Percentiles rank a stretch among this genome's conserved stretches.
These are phyloP conservation scores for Venturia effusa DNA, from an alignment of 2,329 filamentous ascomycete genomes.

Conservation along the genomic window DNA sequence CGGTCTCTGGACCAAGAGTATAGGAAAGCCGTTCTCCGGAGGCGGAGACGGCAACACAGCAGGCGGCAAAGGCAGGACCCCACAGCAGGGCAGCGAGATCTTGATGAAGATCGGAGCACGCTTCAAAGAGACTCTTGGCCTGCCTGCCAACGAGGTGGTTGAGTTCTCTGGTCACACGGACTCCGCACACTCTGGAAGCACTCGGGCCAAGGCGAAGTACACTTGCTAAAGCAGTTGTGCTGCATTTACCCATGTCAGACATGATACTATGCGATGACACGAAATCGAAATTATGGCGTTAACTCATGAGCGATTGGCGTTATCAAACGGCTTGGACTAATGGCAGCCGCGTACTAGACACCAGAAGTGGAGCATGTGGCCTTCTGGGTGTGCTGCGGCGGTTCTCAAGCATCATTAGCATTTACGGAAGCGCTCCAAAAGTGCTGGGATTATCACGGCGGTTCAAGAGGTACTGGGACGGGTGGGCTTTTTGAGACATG, in stretches of 20 bases:
- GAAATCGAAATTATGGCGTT: background rate
- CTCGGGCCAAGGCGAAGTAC: slow-evolving; percentile 86
- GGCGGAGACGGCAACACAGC: slow-evolving; percentile 64
- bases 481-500: background rate
- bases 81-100: slow-evolving; percentile 76
- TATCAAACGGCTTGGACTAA: background rate
- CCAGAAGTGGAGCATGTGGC: slow-evolving; percentile 10
- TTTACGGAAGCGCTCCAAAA: slow-evolving; percentile 6
- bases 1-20: slow-evolving; percentile 92
- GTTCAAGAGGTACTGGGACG: background rate
- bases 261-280: background rate
- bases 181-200: slow-evolving; percentile 83
- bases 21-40: slow-evolving; percentile 70
- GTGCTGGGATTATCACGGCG: slow-evolving; percentile 1
- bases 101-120: slow-evolving; percentile 73
- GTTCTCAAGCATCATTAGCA: background rate
- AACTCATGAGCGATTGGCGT: background rate
- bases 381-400: slow-evolving; percentile 1
- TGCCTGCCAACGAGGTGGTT: slow-evolving; percentile 65
- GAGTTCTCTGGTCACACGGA: slow-evolving; percentile 98
- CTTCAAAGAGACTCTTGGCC: slow-evolving; percentile 86
- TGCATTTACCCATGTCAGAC: background rate
- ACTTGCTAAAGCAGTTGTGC: slow-evolving; percentile 22
- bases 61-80: slow-evolving; percentile 64
- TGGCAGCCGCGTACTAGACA: background rate